phyloP scores from a whole-genome alignment of 1,284 basidiomycete species.

The Anthracocystis walkeri region DNA sequence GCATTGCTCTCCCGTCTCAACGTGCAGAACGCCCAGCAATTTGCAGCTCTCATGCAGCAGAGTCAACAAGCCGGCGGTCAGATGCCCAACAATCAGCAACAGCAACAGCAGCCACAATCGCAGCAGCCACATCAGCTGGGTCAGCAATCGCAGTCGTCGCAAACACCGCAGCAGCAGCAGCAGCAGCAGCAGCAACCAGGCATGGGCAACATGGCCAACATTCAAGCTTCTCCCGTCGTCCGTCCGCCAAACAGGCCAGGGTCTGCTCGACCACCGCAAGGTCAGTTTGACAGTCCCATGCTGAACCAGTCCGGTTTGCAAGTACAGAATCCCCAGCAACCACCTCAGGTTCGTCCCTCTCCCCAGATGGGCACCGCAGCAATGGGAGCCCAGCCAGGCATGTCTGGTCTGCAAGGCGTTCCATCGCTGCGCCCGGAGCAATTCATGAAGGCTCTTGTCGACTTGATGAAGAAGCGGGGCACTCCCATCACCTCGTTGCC shows the following conservation, averaged over 20 bases:
- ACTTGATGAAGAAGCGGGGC: conserved; percentile 61
- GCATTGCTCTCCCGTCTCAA: conserved; percentile 51
- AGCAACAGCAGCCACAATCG: conserved; percentile 16
- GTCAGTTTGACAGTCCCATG: conserved; percentile 50
- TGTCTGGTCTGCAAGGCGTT: conserved; percentile 41
- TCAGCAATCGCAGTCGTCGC: conserved; percentile 3
- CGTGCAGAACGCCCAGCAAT: conserved; percentile 43
- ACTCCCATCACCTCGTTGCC: conserved; percentile 57
- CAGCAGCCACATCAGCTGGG: conserved; percentile 12
- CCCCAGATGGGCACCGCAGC: conserved; percentile 41
- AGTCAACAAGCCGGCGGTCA: conserved; percentile 30
- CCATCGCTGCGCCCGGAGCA: conserved; percentile 58
- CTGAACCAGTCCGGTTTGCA: conserved; percentile 34
- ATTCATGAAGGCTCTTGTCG: conserved; percentile 63
- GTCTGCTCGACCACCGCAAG: conserved; percentile 44
- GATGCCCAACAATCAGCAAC: conserved; percentile 19
- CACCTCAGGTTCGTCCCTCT: conserved; percentile 41
- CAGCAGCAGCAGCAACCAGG: conserved; percentile 32
- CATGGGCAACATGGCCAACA: conserved; percentile 22
- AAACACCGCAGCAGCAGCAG: conserved; percentile 22
- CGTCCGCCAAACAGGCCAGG: conserved; percentile 44
- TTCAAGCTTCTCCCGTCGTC: conserved; percentile 45
- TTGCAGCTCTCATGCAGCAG: conserved; percentile 41
- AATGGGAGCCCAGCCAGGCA: conserved; percentile 28
- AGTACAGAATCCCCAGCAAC: conserved; percentile 29